Evolutionary conservation across 768 basidiomycete genomes (phyloP), one percentile per base, ranked within the genome.

Genomic region (Mycena olivaceomarginata): DNA sequence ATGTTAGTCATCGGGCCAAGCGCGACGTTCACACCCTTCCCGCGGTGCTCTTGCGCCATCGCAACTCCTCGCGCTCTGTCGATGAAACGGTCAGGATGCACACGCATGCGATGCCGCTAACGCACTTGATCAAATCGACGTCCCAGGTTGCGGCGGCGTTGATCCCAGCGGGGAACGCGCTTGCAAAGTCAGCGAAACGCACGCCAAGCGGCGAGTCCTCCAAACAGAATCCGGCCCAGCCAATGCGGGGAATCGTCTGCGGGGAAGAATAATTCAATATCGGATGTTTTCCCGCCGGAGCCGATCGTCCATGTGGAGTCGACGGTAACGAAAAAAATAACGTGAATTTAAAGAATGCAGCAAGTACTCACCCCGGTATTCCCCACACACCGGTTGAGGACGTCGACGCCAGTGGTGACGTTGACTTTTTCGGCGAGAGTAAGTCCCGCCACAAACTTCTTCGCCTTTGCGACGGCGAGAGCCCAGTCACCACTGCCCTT

Each of bases 21-120:
- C 9, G 68, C 62, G 15, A 70, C 64, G 12, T 74, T 78, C 9
- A 78, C 72, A 40, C 94, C 94, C 82, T 94, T 93, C n/a, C 88
- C 89, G 68, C 86, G 85, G 85, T 92, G 91, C 83, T 95, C 94
- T 70, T 87, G 65, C 7, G 93, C 94, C 87, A 94, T 90, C 2
- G 91, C 91, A 5, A 85, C 76, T 0, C 91, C 93, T 22, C 93
- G 89, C 37, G 84, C 82, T 64, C 92, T 90, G 77, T 39, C 15
- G 12, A 20, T 53, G 18, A 88, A 86, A 51, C 89, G 91, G 79
- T 92, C 91, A 84, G 88, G 92, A 51, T 37, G 40, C 40, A 16
- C 18, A 10, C 31, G 41, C 10, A 25, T 12, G 12, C 4, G 48
- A 72, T n/a, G 40, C 12, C 12, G 13, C 46, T 31, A 22, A 66